A percentile compares a stretch with the other conserved stretches of the same genome.
phyloP scores from a whole-genome alignment of 2,329 filamentous ascomycete genomes.

The Penicillium brevicompactum region DNA sequence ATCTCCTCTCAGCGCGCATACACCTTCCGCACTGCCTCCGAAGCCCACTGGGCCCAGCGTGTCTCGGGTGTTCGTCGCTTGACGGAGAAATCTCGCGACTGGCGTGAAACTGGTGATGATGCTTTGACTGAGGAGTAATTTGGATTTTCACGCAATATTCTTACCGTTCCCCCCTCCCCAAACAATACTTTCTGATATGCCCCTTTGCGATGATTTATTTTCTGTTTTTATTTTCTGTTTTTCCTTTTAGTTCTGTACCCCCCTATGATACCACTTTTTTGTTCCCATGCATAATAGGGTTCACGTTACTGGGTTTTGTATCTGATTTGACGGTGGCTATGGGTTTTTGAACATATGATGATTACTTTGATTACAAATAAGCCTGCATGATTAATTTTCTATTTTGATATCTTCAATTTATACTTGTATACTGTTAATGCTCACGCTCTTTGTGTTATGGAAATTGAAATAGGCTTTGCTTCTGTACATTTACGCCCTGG shows the following conservation, averaged over 20 bases:
- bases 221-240: not conserved
- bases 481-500: too few relatives aligned
- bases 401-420: not conserved
- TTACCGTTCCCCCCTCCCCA: not conserved
- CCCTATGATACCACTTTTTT: constrained; percentile 46
- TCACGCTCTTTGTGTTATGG: too few relatives aligned
- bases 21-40: constrained; percentile 87
- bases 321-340: not conserved
- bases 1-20: constrained; percentile 93
- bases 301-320: constrained; percentile 23
- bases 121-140: constrained; percentile 59
- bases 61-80: constrained; percentile 79
- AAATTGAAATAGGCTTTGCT: too few relatives aligned
- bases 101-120: constrained; percentile 84
- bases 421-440: not conserved
- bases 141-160: not conserved
- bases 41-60: constrained; percentile 84
- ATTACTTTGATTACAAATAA: not conserved
- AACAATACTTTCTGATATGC: not conserved
- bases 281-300: constrained; percentile 38
- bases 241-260: constrained; percentile 7
- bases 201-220: constrained; percentile 6
- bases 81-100: constrained; percentile 82
- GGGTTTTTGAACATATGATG: not conserved
- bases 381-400: not conserved